Base-by-base conservation (phyloP, 2,329 filamentous ascomycete genomes). In the Apiospora sp. region DNA sequence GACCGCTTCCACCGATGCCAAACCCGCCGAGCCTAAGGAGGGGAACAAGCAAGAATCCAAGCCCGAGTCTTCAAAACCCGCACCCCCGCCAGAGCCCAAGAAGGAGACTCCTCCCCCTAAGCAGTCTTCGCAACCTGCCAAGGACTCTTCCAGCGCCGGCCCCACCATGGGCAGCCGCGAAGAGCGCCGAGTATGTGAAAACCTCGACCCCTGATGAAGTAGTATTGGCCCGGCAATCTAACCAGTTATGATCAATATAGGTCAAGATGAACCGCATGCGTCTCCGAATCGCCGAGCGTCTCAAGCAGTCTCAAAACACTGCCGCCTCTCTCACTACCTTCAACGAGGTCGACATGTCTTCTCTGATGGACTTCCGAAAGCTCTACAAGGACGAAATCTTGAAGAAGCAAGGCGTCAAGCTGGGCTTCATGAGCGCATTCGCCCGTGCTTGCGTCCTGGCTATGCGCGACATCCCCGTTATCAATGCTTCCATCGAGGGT, bases 181-280 rank as follows among this genome's bases (percentile, higher is more conserved):
- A 78, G 96, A 99, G 87, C 92, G 94, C 76, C 91, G 95, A 74
- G 95, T 96, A 90, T 77, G 93, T 86, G n/a, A 27, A 30, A 69
- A 10, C 30, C 22, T 30, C 4, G 27, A 2, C 30, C 24, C 48
- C 19, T 43, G 34, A 24, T 24, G 27, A 27, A 70, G 49, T 4
- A 27, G 30, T 61, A 12, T 34, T 16, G 30, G 6, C 16, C 24
- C 8, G 46, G 30, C 27, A 27, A 14, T 46, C 67, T 46, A 68
- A 46, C 41, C 46, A 44, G 19, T 14, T n/a, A 14, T 46, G 13
- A 68, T 22, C 46, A 37, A 46, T 75, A 72, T 78, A 96, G 94
- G 94, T 98, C 80, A 99, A 99, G 89, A 99, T 99, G 96, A 98
- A 98, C 88, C 94, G 96, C 76, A 99, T 99, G 96, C 95, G 96